These are phyloP conservation scores for Fusarium poae DNA, from an alignment of 2,329 filamentous ascomycete species.

Conservation along the genomic window DNA sequence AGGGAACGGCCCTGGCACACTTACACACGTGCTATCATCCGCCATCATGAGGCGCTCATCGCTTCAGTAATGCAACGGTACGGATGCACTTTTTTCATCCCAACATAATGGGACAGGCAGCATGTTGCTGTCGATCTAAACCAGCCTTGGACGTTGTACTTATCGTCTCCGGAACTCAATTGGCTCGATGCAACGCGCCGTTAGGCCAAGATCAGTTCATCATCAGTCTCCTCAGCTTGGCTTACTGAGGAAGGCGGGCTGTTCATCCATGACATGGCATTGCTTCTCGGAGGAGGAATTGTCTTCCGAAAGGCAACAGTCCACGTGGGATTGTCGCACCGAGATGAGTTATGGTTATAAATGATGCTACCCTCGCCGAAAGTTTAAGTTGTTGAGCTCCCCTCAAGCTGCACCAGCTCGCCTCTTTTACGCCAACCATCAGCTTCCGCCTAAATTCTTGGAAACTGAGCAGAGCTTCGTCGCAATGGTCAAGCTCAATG, in stretches of 20 bases:
- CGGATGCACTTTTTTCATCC: constrained; percentile 34
- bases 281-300: constrained; percentile 25
- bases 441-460: constrained; percentile 16
- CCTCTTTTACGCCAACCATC: constrained; percentile 14
- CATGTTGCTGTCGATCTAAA: constrained; percentile 37
- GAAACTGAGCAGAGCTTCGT: constrained; percentile 23
- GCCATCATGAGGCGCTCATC: constrained; percentile 42
- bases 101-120: constrained; percentile 39
- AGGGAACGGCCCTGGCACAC: constrained; percentile 28
- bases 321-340: constrained; percentile 39
- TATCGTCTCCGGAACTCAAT: constrained; percentile 29
- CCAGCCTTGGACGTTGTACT: constrained; percentile 34
- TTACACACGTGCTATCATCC: constrained; percentile 44
- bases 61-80: constrained; percentile 22
- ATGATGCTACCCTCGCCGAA: constrained; percentile 36
- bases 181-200: constrained; percentile 30
- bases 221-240: constrained; percentile 37
- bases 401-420: constrained; percentile 38
- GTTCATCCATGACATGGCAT: constrained; percentile 29
- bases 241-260: constrained; percentile 44
- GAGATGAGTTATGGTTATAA: constrained; percentile 37
- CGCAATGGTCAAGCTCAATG: constrained; percentile 55
- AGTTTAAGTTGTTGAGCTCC: constrained; percentile 15
- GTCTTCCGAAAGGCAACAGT: constrained; percentile 33
- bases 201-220: constrained; percentile 38